phyloP scores from a whole-genome alignment of 2,329 filamentous ascomycete species.

The Cladophialophora immunda region DNA sequence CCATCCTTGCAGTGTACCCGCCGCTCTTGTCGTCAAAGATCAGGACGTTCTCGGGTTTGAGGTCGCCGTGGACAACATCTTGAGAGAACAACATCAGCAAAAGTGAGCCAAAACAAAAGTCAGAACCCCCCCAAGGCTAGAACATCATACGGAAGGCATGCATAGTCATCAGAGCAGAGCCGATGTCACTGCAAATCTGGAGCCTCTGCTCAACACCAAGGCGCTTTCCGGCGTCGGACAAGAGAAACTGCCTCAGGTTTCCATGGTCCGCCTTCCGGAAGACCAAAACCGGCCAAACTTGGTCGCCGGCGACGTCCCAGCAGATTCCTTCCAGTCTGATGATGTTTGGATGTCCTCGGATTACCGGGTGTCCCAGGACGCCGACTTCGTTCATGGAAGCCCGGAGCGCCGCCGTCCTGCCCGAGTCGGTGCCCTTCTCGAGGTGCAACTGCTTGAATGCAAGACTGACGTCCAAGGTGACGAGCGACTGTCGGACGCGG shows the following conservation, averaged over 20 bases:
- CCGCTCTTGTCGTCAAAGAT: neutral
- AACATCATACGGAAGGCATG: neutral
- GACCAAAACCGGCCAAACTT: neutral
- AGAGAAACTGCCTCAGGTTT: neutral
- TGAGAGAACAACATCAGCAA: neutral
- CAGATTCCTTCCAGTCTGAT: neutral
- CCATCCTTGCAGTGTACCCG: neutral
- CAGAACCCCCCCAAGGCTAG: no score
- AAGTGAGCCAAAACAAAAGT: no score
- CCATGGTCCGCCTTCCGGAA: neutral
- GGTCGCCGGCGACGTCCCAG: neutral
- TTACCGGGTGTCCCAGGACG: neutral
- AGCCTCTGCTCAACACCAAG: neutral
- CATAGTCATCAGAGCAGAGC: neutral
- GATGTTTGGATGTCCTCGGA: neutral
- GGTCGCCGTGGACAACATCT: neutral
- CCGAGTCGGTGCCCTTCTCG: neutral
- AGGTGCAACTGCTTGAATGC: constrained; percentile 3
- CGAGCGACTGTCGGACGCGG: neutral
- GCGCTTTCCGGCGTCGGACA: neutral
- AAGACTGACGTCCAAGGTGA: neutral
- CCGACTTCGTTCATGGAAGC: neutral
- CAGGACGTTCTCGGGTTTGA: neutral
- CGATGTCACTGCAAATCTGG: neutral
- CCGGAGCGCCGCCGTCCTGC: neutral